A percentile compares a stretch with the other conserved stretches of the same genome.
These are phyloP conservation scores for Malassezia psittaci DNA, from an alignment of 1,284 basidiomycete species.

Conservation along the genomic window DNA sequence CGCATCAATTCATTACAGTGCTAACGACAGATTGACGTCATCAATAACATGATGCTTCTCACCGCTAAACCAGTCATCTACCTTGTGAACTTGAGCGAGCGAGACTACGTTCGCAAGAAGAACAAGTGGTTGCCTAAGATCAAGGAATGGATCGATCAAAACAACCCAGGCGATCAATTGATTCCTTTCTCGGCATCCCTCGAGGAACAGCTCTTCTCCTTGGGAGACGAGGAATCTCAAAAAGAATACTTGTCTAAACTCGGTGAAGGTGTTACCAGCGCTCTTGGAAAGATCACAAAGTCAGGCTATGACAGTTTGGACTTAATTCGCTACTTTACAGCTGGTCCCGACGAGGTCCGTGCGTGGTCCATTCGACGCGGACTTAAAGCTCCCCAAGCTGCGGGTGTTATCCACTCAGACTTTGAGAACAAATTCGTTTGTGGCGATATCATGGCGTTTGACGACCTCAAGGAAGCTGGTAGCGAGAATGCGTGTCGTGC, in stretches of 20 bases:
- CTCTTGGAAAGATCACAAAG: slow-evolving; percentile 45
- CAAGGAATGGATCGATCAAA: slow-evolving; percentile 93
- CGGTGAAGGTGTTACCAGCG: slow-evolving; percentile 38
- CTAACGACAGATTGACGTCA: slow-evolving; percentile 70
- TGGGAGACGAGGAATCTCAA: slow-evolving; percentile 25
- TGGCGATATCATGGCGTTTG: slow-evolving; percentile 91
- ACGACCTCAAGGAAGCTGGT: slow-evolving; percentile 82
- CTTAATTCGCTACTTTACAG: slow-evolving; percentile 61
- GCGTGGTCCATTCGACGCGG: slow-evolving; percentile 91
- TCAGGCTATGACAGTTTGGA: slow-evolving; percentile 44
- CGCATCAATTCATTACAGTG: neutral
- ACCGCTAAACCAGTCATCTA: slow-evolving; percentile 97
- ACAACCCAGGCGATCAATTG: slow-evolving; percentile 89
- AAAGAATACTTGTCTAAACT: slow-evolving; percentile 35
- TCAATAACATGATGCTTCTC: slow-evolving; percentile 81
- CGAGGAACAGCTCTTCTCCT: slow-evolving; percentile 72
- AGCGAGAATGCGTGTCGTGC: slow-evolving; percentile 85
- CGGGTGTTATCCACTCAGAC: slow-evolving; percentile 92
- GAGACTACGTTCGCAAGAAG: slow-evolving; percentile 92
- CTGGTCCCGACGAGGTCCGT: slow-evolving; percentile 88
- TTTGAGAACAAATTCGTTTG: slow-evolving; percentile 99
- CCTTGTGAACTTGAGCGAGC: slow-evolving; percentile 92
- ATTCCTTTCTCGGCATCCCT: slow-evolving; percentile 96
- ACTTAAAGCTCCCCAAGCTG: slow-evolving; percentile 89
- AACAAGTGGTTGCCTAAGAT: slow-evolving; percentile 99